phyloP scores from a whole-genome alignment of 2,329 filamentous ascomycete species.

The Mollisiaceae sp. region DNA sequence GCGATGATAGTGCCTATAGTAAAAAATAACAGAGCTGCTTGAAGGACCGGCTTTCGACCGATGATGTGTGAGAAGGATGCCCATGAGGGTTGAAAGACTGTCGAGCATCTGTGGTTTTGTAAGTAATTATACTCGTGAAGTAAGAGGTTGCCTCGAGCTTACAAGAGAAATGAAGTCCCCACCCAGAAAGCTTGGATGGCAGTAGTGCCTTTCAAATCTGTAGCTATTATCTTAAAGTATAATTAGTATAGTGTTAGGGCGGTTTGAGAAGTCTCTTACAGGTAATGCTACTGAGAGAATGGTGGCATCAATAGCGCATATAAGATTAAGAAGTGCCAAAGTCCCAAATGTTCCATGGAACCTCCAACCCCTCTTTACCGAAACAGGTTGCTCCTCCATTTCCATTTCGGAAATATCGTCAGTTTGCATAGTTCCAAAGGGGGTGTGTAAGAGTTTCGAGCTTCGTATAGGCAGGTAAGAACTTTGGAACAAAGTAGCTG shows the following conservation, averaged over 20 bases:
- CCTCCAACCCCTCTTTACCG: slow-evolving; percentile 18
- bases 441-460: slow-evolving; percentile 13
- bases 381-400: slow-evolving; percentile 9
- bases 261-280: slow-evolving; percentile 25
- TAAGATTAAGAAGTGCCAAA: slow-evolving; percentile 46
- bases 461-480: slow-evolving; percentile 15
- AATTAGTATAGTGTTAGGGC: slow-evolving; percentile 1
- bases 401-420: slow-evolving; percentile 17
- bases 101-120: slow-evolving; percentile 50
- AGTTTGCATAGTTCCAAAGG: slow-evolving; percentile 17
- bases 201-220: slow-evolving; percentile 15
- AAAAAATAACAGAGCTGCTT: slow-evolving; percentile 33
- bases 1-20: slow-evolving; percentile 40
- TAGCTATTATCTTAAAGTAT: slow-evolving; percentile 32
- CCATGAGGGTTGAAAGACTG: slow-evolving; percentile 58
- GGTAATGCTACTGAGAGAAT: slow-evolving; percentile 49
- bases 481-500: slow-evolving; percentile 17
- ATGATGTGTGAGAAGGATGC: slow-evolving; percentile 36
- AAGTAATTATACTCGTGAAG: slow-evolving; percentile 20
- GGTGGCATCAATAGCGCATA: slow-evolving; percentile 69
- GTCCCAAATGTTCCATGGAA: slow-evolving; percentile 36
- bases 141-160: slow-evolving; percentile 33
- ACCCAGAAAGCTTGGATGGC: slow-evolving; percentile 19
- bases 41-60: slow-evolving; percentile 33
- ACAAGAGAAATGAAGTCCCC: slow-evolving; percentile 41